Evolutionary conservation across 208 protist genomes (phyloP).

Genomic region (Blastocrithidia nonstop): DNA sequence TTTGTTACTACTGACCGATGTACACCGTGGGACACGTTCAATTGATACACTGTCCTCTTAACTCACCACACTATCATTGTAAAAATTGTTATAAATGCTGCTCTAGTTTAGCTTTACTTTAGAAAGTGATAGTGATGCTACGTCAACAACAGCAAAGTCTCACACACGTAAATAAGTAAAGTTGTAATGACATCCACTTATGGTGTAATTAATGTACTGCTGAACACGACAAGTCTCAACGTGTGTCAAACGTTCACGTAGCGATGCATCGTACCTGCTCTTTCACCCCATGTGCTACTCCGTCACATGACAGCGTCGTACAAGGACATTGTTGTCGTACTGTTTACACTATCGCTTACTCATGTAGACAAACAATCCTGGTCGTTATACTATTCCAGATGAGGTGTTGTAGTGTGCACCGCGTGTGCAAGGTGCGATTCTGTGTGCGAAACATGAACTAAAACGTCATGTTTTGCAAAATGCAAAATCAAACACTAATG

Average conservation of each 20-base stretch:
- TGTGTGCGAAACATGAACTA: too few relatives aligned
- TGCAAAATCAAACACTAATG: too few relatives aligned
- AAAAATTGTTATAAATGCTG: constrained; percentile 10
- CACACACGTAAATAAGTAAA: too few relatives aligned
- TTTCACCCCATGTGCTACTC: too few relatives aligned
- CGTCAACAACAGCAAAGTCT: neutral
- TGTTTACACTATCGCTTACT: neutral
- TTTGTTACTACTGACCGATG: constrained; percentile 17
- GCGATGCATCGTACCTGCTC: neutral
- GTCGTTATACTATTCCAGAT: constrained; percentile 20
- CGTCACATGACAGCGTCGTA: too few relatives aligned
- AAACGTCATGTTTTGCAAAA: too few relatives aligned
- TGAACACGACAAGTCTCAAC: constrained; percentile 23
- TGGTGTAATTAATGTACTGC: constrained; percentile 40
- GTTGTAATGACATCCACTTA: constrained; percentile 12
- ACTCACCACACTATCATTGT: constrained; percentile 7
- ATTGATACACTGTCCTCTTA: constrained; percentile 7
- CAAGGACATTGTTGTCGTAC: neutral
- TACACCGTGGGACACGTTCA: constrained; percentile 12
- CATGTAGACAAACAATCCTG: neutral
- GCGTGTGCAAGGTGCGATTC: constrained; percentile 19
- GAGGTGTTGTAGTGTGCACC: constrained; percentile 13
- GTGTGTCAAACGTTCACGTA: neutral
- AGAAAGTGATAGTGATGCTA: neutral
- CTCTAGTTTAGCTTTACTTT: constrained; percentile 1